Evolutionary conservation across 192 early-diverging fungal genomes (phyloP).

Genomic region (Podila verticillata): DNA sequence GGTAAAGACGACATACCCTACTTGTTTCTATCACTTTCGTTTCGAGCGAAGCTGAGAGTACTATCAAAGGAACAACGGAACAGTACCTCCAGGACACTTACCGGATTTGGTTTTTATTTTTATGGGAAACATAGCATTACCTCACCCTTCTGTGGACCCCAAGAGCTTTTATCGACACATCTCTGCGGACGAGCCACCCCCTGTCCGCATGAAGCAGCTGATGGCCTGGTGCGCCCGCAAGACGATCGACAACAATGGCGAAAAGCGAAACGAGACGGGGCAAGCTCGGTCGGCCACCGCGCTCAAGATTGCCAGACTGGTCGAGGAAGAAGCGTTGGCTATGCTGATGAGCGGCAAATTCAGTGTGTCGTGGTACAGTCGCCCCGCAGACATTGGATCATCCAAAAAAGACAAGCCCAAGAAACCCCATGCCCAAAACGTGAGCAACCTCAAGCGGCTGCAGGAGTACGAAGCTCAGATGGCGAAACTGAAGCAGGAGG

Average conservation of each 20-base stretch:
- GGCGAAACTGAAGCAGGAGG: constrained; percentile 37
- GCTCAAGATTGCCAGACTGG: constrained; percentile 27
- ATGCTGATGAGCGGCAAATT: constrained; percentile 20
- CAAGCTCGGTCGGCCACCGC: constrained; percentile 8
- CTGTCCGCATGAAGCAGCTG: constrained; percentile 44
- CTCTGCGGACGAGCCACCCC: constrained; percentile 35
- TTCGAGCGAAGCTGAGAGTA: no score
- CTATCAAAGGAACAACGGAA: no score
- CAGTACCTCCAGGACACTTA: background rate
- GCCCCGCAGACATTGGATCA: constrained; percentile 18
- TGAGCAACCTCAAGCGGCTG: constrained; percentile 25
- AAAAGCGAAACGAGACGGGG: background rate
- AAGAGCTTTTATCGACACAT: constrained; percentile 42
- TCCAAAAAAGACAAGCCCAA: constrained; percentile 21
- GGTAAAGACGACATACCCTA: constrained; percentile 11
- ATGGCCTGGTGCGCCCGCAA: constrained; percentile 46
- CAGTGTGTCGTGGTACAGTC: constrained; percentile 39
- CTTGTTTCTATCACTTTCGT: no score
- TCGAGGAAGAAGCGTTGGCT: constrained; percentile 34
- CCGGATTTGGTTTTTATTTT: background rate
- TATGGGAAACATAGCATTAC: constrained; percentile 15
- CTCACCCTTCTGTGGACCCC: constrained; percentile 42
- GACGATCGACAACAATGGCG: constrained; percentile 20
- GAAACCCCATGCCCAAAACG: constrained; percentile 42
- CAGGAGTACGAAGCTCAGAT: constrained; percentile 41